Evolutionary conservation across 495 filamentous ascomycete genomes (phyloP).

Genomic region (Penicillium parvum): DNA sequence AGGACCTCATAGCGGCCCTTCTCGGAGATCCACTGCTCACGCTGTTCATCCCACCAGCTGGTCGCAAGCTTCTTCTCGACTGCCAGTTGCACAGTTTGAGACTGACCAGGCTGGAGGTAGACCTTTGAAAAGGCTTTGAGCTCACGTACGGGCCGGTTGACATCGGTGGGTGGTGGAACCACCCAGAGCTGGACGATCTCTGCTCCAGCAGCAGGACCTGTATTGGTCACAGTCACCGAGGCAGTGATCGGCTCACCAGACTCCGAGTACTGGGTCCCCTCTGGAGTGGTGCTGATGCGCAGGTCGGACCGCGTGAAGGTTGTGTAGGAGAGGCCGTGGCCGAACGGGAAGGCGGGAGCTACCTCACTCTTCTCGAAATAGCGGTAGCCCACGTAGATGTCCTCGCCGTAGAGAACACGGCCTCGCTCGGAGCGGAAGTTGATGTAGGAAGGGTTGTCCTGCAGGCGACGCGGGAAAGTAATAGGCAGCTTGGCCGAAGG

Average conservation of each 20-base stretch:
- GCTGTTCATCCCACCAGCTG: constrained; percentile 74
- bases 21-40: constrained; percentile 71
- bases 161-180: constrained; percentile 47
- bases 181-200: constrained; percentile 83
- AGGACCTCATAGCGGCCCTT: constrained; percentile 66
- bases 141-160: constrained; percentile 68
- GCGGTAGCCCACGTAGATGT: constrained; percentile 73
- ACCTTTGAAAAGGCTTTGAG: constrained; percentile 81
- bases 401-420: constrained; percentile 68
- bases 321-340: constrained; percentile 77
- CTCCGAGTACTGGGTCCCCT: constrained; percentile 23
- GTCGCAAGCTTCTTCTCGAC: constrained; percentile 71
- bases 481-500: constrained; percentile 51
- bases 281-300: constrained; percentile 35
- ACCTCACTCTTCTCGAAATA: constrained; percentile 65
- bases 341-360: constrained; percentile 68
- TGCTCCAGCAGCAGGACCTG: constrained; percentile 57
- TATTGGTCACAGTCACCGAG: constrained; percentile 64
- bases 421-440: constrained; percentile 70
- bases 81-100: constrained; percentile 57
- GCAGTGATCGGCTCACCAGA: constrained; percentile 52
- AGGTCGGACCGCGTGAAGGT: constrained; percentile 63
- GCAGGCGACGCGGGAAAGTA: constrained; percentile 56
- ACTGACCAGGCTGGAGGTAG: constrained; percentile 62
- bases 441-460: constrained; percentile 66